Evolutionary conservation across 1,284 basidiomycete species (phyloP), one percentile per base, ranked within the genome.

Genomic region (Pseudozyma thailandica): DNA sequence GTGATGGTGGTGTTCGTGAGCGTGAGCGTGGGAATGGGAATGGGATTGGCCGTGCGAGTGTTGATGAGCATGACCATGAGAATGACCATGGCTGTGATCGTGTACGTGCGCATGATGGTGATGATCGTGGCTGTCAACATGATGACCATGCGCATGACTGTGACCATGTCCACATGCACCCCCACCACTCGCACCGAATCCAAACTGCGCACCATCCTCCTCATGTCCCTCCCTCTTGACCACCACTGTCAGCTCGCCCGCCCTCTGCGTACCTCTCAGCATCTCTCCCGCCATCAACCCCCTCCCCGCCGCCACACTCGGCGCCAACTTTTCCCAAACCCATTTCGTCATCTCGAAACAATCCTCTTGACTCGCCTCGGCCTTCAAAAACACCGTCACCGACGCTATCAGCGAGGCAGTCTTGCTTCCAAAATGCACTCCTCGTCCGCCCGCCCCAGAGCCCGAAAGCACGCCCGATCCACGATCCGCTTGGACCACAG

Each of bases 181-280:
- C 15, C 44, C 53, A 47, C 33, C 55, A 21, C n/a, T n/a, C n/a
- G n/a, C n/a, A n/a, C n/a, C n/a, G n/a, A 52, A 49, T 6, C 13
- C 28, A 30, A 49, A 48, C 16, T 69, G 52, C 5, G 27, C 52
- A 8, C 64, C 74, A 42, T 74, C 66, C 2, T 60, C 52, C 39
- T 74, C 64, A 18, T 66, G 59, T 1, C 75, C 78, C 42, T 79
- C 75, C 8, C 81, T 54, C 33, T 53, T 65, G 1, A 81, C 77
- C 27, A 72, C 42, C 18, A 82, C 63, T 15, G 75, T 74, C 16
- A 82, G 45, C 53, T 82, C 81, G 3, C 81, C 80, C 7, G 78
- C 81, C 12, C 69, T 60, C 43, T 74, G 51, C 12, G 59, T 52
- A 13, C 79, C 80, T 10, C 79, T 60, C 31, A 81, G 21, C 49